Percentiles rank a stretch among this genome's conserved stretches.
Conservation (phyloP, 176 grass and related monocot genomes). For the Oropetium thomaeum region DNA sequence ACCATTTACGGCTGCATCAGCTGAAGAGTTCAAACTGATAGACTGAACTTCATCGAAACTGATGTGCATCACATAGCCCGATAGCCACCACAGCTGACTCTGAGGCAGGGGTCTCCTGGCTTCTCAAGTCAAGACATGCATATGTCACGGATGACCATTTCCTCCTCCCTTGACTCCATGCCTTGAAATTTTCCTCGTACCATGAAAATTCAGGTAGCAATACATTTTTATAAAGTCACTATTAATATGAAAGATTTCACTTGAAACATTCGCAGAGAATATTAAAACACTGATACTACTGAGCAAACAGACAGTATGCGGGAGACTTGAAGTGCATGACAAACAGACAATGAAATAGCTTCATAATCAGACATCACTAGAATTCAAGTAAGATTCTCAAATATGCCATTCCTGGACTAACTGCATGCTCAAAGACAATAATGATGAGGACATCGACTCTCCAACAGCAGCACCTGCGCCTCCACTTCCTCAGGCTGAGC, state of each 20-base stretch:
- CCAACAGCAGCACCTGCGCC: too few species aligned
- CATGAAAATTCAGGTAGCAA: background rate
- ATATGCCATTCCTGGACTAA: background rate
- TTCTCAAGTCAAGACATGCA: background rate
- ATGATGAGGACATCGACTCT: too few species aligned
- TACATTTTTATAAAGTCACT: background rate
- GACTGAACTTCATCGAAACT: background rate
- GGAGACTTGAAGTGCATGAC: background rate
- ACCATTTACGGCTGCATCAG: background rate
- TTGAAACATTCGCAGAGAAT: background rate
- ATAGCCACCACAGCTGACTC: background rate
- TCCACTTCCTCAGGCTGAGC: too few species aligned
- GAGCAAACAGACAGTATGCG: background rate
- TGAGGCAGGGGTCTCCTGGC: background rate
- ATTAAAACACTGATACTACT: background rate
- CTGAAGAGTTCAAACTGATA: background rate
- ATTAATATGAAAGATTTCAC: background rate
- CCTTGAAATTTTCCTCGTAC: background rate
- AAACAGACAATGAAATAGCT: too few species aligned
- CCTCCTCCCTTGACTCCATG: background rate
- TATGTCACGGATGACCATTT: background rate
- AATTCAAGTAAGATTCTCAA: background rate
- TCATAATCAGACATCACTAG: background rate
- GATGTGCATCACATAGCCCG: background rate
- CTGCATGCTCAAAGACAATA: background rate